Base-by-base conservation (phyloP, 2,329 filamentous ascomycete species). In the Aspergillus sp. region DNA sequence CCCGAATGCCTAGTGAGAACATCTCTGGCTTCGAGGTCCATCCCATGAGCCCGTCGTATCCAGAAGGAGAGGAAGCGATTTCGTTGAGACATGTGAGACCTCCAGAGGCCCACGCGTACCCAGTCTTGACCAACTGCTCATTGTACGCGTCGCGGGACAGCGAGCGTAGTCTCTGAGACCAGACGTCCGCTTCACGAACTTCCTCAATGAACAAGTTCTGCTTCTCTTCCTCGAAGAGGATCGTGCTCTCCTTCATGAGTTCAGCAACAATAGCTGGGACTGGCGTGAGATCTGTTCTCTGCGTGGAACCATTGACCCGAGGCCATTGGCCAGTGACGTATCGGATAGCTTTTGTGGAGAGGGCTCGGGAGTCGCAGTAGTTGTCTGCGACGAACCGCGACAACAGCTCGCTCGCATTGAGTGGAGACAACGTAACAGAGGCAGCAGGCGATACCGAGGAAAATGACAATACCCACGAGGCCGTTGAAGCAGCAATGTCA, bases 181-280 rank as follows among this genome's bases (percentile, higher is more conserved):
- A 96, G n/a, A 84, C 68, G 16, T 79, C 73, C 3, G 85, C 78
- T 68, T 96, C 92, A 45, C 85, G 79, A 5, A 90, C 82, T 60
- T 91, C 86, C 67, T 97, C 93, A 46, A 93, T 77, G 69, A 90
- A 97, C n/a, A 96, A 79, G 66, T 99, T 99, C 67, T 95, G 91
- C 68, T 95, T 92, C 72, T 99, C 94, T 51, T 90, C 81, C 0
- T 82, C 86, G 67, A 99, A 99, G 0, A 99, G 81, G 56, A 69
- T 67, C 0, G 68, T 72, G 40, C 67, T 72, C 26, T 76, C 71
- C 38, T 70, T 68, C 3, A 67, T 61, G 10, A 69, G 66, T 4
- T 68, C 63, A 0, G 60, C 54, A 3, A 80, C 61, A 0, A 63
- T 53, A 4, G 61, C 61, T 10, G 64, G 55, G 20, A 72, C 63